Percentiles rank a stretch among this genome's conserved stretches.
Conservation (phyloP, 768 basidiomycete genomes). For the Mycena amicta region DNA sequence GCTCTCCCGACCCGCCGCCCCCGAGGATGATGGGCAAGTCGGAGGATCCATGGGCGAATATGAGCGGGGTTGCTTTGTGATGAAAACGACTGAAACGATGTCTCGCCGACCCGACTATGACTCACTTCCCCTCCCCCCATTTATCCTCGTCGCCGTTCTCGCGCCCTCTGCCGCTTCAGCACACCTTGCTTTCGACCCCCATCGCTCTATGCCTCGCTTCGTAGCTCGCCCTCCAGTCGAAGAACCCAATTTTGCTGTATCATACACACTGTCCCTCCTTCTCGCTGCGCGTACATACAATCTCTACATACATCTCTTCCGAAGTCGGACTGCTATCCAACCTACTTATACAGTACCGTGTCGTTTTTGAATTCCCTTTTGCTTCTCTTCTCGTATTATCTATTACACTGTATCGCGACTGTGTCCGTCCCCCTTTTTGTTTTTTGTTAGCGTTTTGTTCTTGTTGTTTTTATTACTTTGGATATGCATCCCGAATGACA, state of each 20-base stretch:
- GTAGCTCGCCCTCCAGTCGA: not conserved
- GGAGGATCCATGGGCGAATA: slow-evolving; percentile 24
- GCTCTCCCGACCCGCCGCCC: slow-evolving; percentile 4
- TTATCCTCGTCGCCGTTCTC: not conserved
- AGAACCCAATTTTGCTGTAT: not conserved
- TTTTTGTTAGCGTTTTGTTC: not conserved
- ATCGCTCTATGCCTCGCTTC: not conserved
- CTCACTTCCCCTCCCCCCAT: not conserved
- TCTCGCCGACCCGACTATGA: too few species aligned
- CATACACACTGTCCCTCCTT: not conserved
- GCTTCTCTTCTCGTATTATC: not conserved
- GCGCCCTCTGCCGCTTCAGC: not conserved
- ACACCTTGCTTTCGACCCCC: not conserved
- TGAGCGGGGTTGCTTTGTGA: slow-evolving; percentile 18
- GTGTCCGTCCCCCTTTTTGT: not conserved
- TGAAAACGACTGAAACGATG: too few species aligned
- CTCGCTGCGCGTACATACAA: not conserved
- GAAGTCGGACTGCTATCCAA: too few species aligned
- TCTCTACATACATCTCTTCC: too few species aligned
- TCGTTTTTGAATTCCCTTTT: not conserved
- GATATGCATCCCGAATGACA: too few species aligned
- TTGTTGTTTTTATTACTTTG: not conserved
- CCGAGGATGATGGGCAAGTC: slow-evolving; percentile 7
- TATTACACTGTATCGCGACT: not conserved
- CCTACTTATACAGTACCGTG: not conserved